Evolutionary conservation across 192 early-diverging fungal genomes (phyloP), one percentile per base, ranked within the genome.

Genomic region (Piromyces finnis): DNA sequence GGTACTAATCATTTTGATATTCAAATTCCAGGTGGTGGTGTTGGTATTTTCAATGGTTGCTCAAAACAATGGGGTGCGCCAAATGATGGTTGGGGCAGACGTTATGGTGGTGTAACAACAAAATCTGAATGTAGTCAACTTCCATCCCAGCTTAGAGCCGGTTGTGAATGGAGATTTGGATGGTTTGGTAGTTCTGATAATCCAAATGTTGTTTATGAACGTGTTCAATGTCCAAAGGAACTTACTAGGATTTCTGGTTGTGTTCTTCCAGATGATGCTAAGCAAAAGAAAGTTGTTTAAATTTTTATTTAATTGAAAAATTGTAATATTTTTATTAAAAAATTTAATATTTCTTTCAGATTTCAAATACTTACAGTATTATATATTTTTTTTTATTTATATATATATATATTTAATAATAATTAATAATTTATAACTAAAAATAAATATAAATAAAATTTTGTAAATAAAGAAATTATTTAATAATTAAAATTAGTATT

Each of bases 151-250:
- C 18, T 81, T 29, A 29, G 36, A 78, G 28, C 16, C 11, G 80
- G 80, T 16, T 81, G 80, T 32, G 15, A 16, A 27, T 81, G 5
- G 5, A 77, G 80, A 32, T 81, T 81, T 39, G 80, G 80, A 14
- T 81, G 80, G 80, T 81, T 81, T 78, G 30, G 1, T 29, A 78
- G 80, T 28, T 29, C 80, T 30, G 68, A 81, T 32, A 79, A 77
- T 78, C 80, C 80, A 78, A 14, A 12, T 1, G 80, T 68, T 30
- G 18, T 18, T 14, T 81, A 78, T 28, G 27, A 68, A 78, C 30
- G 39, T 29, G 80, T 81, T 27, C 30, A 32, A 30, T 81, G 80
- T 36, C 80, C 80, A 78, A 26, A 28, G 5, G 4, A 29, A 22
- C 41, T 81, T 29, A 68, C 28, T 17, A 35, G 29, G 2, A 81